A percentile compares a stretch with the other conserved stretches of the same genome.
phyloP scores from a whole-genome alignment of 164 flowering plant genomes.

The Berberis thunbergii region DNA sequence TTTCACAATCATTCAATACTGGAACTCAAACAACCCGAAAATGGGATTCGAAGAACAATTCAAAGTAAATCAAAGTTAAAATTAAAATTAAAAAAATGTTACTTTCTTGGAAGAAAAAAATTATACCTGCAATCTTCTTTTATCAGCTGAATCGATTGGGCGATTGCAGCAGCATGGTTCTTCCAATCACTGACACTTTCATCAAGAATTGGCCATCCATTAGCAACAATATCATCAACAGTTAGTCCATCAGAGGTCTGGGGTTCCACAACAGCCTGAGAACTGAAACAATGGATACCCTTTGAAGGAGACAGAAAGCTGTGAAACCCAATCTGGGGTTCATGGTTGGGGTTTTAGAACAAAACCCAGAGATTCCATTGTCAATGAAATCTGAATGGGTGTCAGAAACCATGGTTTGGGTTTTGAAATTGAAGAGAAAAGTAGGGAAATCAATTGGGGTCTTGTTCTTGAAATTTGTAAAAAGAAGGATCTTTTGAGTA shows the following conservation, averaged over 20 bases:
- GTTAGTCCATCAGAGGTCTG: constrained; percentile 78
- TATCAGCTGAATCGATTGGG: constrained; percentile 80
- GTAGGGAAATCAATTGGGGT: no score
- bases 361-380: no score
- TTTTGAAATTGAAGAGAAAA: no score
- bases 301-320: no score
- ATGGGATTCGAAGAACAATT: neutral
- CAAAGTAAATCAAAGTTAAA: neutral
- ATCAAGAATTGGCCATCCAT: constrained; percentile 62
- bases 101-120: neutral
- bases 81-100: neutral
- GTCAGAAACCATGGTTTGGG: no score
- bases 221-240: constrained; percentile 59
- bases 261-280: constrained; percentile 46
- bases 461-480: no score
- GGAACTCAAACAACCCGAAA: neutral
- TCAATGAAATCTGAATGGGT: no score
- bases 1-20: no score
- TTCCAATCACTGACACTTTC: constrained; percentile 87
- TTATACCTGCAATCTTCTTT: constrained; percentile 73
- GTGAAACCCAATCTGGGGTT: no score
- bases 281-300: constrained; percentile 16
- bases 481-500: no score
- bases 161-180: constrained; percentile 86
- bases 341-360: no score